These are phyloP conservation scores for Porcisia hertigi DNA, from an alignment of 208 protist species.

Conservation along the genomic window DNA sequence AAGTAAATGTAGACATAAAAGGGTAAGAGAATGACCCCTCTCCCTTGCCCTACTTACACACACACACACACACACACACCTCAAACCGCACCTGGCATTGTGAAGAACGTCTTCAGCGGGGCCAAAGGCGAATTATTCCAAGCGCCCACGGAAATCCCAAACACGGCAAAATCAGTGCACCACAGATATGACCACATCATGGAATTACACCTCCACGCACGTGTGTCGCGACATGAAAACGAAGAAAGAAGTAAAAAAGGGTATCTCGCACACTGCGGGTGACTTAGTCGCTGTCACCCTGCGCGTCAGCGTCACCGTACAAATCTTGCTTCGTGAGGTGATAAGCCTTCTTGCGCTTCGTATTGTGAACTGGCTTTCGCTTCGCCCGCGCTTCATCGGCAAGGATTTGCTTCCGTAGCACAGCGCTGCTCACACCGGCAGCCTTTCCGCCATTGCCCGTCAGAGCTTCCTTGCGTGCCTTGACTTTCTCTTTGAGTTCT, in stretches of 20 bases:
- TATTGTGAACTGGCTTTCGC: slow-evolving; percentile 60
- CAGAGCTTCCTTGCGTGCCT: slow-evolving; percentile 22
- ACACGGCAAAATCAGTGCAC: background rate
- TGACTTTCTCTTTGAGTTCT: slow-evolving; percentile 30
- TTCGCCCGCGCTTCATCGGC: slow-evolving; percentile 31
- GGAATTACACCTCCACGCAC: background rate
- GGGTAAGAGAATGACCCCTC: background rate
- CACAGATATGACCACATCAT: background rate
- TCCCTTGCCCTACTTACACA: background rate
- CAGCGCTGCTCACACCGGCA: slow-evolving; percentile 15
- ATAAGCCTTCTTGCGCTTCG: slow-evolving; percentile 88
- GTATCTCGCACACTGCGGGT: background rate
- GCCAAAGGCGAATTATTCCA: background rate
- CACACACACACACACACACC: too few relatives aligned
- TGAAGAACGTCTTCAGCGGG: background rate
- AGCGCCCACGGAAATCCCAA: background rate
- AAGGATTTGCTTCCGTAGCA: slow-evolving; percentile 41
- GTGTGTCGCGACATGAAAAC: background rate
- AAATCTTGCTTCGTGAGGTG: slow-evolving; percentile 79
- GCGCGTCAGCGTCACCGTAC: slow-evolving; percentile 47
- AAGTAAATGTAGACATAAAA: background rate
- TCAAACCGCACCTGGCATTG: background rate
- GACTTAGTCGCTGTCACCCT: slow-evolving; percentile 13
- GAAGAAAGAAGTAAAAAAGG: background rate
- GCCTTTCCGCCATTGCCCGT: slow-evolving; percentile 26